Base-by-base conservation (phyloP, 129 eudicot genomes). In the Arctium minus region DNA sequence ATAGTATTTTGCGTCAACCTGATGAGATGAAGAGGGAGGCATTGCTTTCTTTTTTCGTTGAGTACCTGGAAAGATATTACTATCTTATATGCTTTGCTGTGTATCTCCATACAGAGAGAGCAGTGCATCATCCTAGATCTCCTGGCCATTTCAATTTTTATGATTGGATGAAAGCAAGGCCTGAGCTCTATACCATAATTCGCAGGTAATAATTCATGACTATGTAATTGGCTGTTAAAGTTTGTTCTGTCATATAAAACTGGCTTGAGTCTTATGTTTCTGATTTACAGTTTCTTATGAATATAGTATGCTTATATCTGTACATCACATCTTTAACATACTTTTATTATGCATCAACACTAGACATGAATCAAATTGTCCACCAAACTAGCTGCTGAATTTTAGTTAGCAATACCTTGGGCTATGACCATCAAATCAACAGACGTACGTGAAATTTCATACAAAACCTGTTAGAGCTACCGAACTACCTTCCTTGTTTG, bases 11-110 rank as follows among this genome's bases (percentile, higher is more conserved):
- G 86, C 87, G 89, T 71, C 97, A 95, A 84, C 86, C 97, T 79
- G 99, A 95, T 86, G 99, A 95, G 88, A 92, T 95, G 97, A 95
- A 92, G 97, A 89, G 87, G 88, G 97, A 92, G 82, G 93, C 99
- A 46, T 88, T 93, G 81, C 99, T 95, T 77, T 95, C 97, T 29
- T 95, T 95, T 89, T 95, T 95, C 38, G 99, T 95, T 85, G 99
- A 95, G 87, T 95, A 95, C 88, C 85, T 95, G 79, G 99, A 95
- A 85, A 91, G 99, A 93, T 95, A 95, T 89, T 95, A 95, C 89
- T 92, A 82, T 89, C 94, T 95, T 40, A 95, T 95, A 83, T 95
- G 99, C 86, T 95, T 95, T 89, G 90, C 99, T 81, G 99, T 95
- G 67, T 95, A 92, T 86, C 92, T 95, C 65, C 94, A 95, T 87